A percentile compares a stretch with the other conserved stretches of the same genome.
Conservation (phyloP, 768 basidiomycete genomes). For the Naganishia antarctica region DNA sequence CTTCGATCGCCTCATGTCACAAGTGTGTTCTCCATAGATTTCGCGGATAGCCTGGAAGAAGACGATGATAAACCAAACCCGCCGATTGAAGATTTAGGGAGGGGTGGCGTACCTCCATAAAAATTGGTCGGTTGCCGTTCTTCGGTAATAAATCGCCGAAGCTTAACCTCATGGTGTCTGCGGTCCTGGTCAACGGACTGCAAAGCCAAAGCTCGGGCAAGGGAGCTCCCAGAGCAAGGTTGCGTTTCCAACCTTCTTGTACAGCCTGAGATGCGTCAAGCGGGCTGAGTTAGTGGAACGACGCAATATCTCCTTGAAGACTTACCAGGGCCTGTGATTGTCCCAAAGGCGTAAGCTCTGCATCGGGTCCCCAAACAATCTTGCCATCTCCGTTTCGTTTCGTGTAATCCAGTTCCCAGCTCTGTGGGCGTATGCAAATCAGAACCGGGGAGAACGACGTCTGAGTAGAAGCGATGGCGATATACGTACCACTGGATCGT, state of each 20-base stretch:
- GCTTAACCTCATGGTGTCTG: conserved; percentile 43
- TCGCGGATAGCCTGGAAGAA: conserved; percentile 38
- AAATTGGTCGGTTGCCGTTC: conserved; percentile 36
- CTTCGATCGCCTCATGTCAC: conserved; percentile 43
- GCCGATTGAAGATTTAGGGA: not conserved
- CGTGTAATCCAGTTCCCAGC: conserved; percentile 45
- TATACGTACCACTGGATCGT: conserved; percentile 43
- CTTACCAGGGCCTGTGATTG: conserved; percentile 41
- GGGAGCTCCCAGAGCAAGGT: conserved; percentile 24
- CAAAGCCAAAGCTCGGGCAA: conserved; percentile 35
- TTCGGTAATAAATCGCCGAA: conserved; percentile 44
- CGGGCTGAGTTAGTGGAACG: not conserved
- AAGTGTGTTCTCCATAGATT: conserved; percentile 47
- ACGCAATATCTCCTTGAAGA: not conserved
- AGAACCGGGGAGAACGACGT: no score
- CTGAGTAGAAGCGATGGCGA: not conserved
- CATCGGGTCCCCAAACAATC: conserved; percentile 47
- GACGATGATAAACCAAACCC: not conserved
- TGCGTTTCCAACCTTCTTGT: conserved; percentile 27
- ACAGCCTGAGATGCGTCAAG: conserved; percentile 5
- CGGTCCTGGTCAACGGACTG: conserved; percentile 42
- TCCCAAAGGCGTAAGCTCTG: conserved; percentile 43
- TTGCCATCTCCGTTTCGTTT: conserved; percentile 39
- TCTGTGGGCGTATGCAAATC: no score
- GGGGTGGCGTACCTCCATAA: conserved; percentile 34